phyloP scores from a whole-genome alignment of 1,284 basidiomycete genomes.

The Rhodotorula mucilaginosa region DNA sequence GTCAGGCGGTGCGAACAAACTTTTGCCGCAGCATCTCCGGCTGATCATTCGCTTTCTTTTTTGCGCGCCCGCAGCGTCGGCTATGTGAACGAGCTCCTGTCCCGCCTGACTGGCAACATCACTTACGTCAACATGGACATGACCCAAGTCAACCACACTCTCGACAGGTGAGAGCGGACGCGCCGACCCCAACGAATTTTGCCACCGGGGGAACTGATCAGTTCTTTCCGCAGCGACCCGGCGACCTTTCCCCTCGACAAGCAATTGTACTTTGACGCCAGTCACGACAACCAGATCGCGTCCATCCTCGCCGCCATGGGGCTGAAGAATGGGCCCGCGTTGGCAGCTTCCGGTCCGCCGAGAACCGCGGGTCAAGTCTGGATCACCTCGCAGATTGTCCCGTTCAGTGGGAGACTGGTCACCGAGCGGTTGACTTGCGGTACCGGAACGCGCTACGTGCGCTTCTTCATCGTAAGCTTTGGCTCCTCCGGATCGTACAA shows the following conservation, averaged over 20 bases:
- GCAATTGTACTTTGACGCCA: constrained; percentile 35
- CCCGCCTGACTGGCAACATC: constrained; percentile 62
- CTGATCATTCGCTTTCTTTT: too few species aligned
- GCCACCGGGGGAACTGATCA: too few species aligned
- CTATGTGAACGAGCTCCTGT: constrained; percentile 77
- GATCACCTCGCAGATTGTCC: constrained; percentile 60
- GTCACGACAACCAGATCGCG: constrained; percentile 34
- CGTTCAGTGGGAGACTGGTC: constrained; percentile 65
- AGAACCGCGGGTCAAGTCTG: constrained; percentile 51
- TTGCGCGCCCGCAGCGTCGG: constrained; percentile 55
- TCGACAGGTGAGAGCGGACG: constrained; percentile 52
- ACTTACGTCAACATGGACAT: constrained; percentile 57
- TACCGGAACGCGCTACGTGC: not conserved
- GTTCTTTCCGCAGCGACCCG: constrained; percentile 49
- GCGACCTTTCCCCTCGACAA: constrained; percentile 62
- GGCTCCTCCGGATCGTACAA: too few species aligned
- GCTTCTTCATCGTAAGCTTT: constrained; percentile 10
- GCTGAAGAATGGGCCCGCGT: constrained; percentile 14
- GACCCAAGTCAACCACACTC: constrained; percentile 73
- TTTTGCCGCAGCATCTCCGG: too few species aligned
- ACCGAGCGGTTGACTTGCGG: constrained; percentile 57
- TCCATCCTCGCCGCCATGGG: constrained; percentile 15
- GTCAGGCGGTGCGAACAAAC: not conserved
- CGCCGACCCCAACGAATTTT: too few species aligned
- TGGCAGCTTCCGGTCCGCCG: not conserved